These are phyloP conservation scores for Saccharomycopsis microspora DNA, from an alignment of 805 yeast genomes.

Conservation along the genomic window DNA sequence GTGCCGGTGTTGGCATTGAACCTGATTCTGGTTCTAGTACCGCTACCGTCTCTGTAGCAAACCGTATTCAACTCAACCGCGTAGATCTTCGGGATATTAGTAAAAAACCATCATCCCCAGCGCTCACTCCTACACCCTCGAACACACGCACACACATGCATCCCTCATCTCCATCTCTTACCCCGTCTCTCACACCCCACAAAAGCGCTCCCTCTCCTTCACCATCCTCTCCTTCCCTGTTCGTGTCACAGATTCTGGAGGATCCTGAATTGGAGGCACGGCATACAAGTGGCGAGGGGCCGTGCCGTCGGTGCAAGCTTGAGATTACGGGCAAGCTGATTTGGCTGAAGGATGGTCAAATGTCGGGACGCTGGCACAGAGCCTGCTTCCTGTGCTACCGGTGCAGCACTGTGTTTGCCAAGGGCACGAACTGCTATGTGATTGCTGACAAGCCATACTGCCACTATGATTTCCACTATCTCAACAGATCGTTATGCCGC, in stretches of 20 bases:
- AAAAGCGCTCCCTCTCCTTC: background rate
- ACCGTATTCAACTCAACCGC: constrained; percentile 11
- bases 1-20: too few relatives aligned
- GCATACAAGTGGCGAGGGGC: constrained; percentile 55
- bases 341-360: constrained; percentile 55
- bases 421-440: constrained; percentile 62
- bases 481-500: constrained; percentile 66
- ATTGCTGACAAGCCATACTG: constrained; percentile 76
- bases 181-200: background rate
- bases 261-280: constrained; percentile 1
- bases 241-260: constrained; percentile 7
- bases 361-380: constrained; percentile 92
- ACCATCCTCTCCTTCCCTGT: constrained; percentile 5
- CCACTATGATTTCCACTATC: constrained; percentile 45
- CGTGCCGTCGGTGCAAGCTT: constrained; percentile 63
- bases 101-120: constrained; percentile 1
- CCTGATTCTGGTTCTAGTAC: background rate
- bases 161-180: background rate
- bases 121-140: too few relatives aligned
- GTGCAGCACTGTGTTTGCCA: constrained; percentile 49
- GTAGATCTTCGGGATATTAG: constrained; percentile 14
- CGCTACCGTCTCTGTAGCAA: background rate
- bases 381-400: constrained; percentile 66
- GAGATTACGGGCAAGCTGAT: constrained; percentile 56
- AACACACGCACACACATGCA: background rate